Evolutionary conservation across 495 filamentous ascomycete species (phyloP), one percentile per base, ranked within the genome.

Genomic region (Aspergillus homomorphus): DNA sequence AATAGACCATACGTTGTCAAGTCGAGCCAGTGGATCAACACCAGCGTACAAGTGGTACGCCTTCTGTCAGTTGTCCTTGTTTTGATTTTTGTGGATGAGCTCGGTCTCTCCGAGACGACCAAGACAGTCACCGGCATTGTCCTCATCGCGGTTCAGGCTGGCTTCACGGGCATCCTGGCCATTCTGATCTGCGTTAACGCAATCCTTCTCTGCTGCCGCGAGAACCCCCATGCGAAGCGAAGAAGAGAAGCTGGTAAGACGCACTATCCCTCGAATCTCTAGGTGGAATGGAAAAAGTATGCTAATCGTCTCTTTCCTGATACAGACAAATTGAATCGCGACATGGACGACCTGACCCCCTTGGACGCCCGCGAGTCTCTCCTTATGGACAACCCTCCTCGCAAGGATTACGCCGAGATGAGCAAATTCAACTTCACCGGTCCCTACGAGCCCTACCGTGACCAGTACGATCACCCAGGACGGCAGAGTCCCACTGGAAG

Each of bases 121-220:
- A 92, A 98, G 74, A 98, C 94, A 2, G 83, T 97, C 59, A 89
- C 86, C 42, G 94, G 94, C 43, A 85, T 97, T 26, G 88, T 93
- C 14, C 79, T 98, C 45, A 93, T 98, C 58, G 93, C 84, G 45
- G 79, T 97, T 18, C 94, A 98, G 73, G 90, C 89, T 0, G 84
- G 86, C 7, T 77, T 98, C 53, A 95, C 94, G 1, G 91, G 81
- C 56, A 72, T 88, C 30, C 80, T 98, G 49, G 94, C 91, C 26
- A 92, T 98, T 54, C 77, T 98, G 38, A 94, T 98, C 65, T 88
- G 84, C 18, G 87, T 91, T 69, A 98, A 98, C 64, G 89, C 92
- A 23, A 83, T 97, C 58, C 86, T 91, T 61, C 79, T 85, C 30
- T 91, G 85, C 74, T 86, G 84, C 79, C 86, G 87, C 56, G 82